phyloP scores from a whole-genome alignment of 495 filamentous ascomycete species.

The Penicillium chermesinum region DNA sequence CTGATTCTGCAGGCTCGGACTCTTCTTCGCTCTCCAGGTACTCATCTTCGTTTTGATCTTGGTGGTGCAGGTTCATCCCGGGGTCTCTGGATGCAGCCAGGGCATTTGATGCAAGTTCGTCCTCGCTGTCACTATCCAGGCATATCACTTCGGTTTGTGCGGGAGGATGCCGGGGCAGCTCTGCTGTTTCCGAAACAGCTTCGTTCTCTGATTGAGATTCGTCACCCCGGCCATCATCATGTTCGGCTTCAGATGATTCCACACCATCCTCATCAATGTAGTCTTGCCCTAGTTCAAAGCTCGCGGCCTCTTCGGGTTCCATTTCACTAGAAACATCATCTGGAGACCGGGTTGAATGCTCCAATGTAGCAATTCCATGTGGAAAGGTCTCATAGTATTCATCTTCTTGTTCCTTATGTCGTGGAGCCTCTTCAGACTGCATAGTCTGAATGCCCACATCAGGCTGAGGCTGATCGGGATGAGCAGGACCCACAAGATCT shows the following conservation, averaged over 20 bases:
- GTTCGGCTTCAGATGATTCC: background rate
- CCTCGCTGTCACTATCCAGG: slow-evolving; percentile 42
- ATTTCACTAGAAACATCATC: too few species aligned
- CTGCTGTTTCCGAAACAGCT: slow-evolving; percentile 5
- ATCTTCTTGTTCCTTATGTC: too few species aligned
- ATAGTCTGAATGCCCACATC: too few species aligned
- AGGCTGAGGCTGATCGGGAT: background rate
- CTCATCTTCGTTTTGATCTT: slow-evolving; percentile 5
- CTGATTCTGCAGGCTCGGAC: slow-evolving; percentile 3
- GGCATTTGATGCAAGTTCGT: slow-evolving; percentile 23
- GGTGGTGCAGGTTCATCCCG: too few species aligned
- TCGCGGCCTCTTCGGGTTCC: too few species aligned
- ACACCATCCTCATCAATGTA: too few species aligned
- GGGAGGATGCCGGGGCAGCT: slow-evolving; percentile 1
- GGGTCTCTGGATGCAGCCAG: background rate
- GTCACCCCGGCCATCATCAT: slow-evolving; percentile 5
- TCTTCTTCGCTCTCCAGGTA: slow-evolving; percentile 1
- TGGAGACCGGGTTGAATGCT: too few species aligned
- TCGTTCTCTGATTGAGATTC: slow-evolving; percentile 3
- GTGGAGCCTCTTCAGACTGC: too few species aligned
- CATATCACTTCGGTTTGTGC: slow-evolving; percentile 36
- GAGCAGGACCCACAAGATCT: background rate
- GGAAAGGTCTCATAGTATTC: too few species aligned
- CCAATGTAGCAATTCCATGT: too few species aligned
- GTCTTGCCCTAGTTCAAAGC: too few species aligned